Conservation (phyloP, 106 monocot species). For the Vanilla planifolia region DNA sequence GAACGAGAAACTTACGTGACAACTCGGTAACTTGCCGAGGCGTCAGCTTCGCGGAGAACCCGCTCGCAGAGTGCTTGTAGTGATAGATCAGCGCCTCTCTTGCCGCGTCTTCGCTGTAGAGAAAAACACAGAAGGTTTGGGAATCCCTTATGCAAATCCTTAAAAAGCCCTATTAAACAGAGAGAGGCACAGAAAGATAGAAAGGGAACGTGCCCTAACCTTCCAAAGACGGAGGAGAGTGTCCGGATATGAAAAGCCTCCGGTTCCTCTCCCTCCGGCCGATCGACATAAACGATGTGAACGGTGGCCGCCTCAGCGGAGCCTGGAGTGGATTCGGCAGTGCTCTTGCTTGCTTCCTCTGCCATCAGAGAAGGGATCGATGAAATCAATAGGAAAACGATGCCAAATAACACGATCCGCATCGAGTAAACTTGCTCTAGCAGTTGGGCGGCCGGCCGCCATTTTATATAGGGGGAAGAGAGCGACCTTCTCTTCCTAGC, state of each 20-base stretch:
- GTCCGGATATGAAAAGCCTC: constrained; percentile 60
- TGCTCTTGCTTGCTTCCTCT: constrained; percentile 2
- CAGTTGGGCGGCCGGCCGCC: too few species aligned
- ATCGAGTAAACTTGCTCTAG: too few species aligned
- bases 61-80: constrained; percentile 62
- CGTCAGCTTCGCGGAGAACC: constrained; percentile 78
- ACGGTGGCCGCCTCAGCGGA: constrained; percentile 14
- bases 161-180: not conserved
- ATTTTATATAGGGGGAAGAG: too few species aligned
- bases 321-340: not conserved
- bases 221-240: constrained; percentile 59
- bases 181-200: not conserved
- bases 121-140: not conserved
- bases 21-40: constrained; percentile 54
- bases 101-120: constrained; percentile 43
- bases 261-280: constrained; percentile 32
- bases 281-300: constrained; percentile 52
- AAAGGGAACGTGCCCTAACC: constrained; percentile 23
- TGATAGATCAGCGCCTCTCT: constrained; percentile 71
- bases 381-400: not conserved
- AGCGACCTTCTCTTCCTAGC: too few species aligned
- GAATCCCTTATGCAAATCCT: constrained; percentile 6
- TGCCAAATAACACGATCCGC: not conserved
- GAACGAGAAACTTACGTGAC: constrained; percentile 27
- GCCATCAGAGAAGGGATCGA: constrained; percentile 9